Evolutionary conservation across 352 stramenopile species (phyloP).

Genomic region (Pythium diclinum): DNA sequence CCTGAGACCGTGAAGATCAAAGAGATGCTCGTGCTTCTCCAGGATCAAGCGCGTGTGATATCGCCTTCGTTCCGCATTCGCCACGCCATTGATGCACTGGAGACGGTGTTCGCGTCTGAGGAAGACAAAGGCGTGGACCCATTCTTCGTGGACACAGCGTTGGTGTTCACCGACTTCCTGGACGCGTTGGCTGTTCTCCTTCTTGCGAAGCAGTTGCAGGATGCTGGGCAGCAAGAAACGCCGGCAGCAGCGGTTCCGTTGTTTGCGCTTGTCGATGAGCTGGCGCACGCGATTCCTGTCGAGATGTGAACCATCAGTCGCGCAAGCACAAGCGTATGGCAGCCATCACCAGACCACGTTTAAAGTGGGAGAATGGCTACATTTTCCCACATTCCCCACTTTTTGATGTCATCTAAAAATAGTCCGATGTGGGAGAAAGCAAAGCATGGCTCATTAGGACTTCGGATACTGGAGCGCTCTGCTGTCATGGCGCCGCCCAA

Average conservation of each 20-base stretch:
- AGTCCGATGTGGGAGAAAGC: too few species aligned
- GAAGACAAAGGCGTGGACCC: conserved; percentile 28
- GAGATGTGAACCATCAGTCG: not conserved
- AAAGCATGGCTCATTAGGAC: too few species aligned
- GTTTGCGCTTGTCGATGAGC: conserved; percentile 44
- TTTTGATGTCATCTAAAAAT: too few species aligned
- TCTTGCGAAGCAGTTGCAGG: conserved; percentile 37
- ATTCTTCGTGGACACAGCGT: conserved; percentile 46
- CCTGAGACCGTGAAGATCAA: conserved; percentile 18
- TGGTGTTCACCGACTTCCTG: conserved; percentile 61
- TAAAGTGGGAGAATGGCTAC: too few species aligned
- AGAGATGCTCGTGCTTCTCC: conserved; percentile 20
- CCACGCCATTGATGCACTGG: conserved; percentile 22
- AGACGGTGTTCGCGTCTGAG: conserved; percentile 11
- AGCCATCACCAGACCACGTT: not conserved
- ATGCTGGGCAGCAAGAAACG: conserved; percentile 16
- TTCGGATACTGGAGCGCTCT: too few species aligned
- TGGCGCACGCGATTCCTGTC: conserved; percentile 31
- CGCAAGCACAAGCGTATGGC: not conserved
- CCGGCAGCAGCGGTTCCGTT: conserved; percentile 7
- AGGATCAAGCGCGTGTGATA: conserved; percentile 16
- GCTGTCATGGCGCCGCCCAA: too few species aligned
- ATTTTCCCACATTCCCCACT: too few species aligned
- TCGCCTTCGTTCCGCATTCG: conserved; percentile 19
- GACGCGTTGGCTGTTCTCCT: conserved; percentile 51